phyloP scores from a whole-genome alignment of 768 basidiomycete genomes.

The Phaffia australis region DNA sequence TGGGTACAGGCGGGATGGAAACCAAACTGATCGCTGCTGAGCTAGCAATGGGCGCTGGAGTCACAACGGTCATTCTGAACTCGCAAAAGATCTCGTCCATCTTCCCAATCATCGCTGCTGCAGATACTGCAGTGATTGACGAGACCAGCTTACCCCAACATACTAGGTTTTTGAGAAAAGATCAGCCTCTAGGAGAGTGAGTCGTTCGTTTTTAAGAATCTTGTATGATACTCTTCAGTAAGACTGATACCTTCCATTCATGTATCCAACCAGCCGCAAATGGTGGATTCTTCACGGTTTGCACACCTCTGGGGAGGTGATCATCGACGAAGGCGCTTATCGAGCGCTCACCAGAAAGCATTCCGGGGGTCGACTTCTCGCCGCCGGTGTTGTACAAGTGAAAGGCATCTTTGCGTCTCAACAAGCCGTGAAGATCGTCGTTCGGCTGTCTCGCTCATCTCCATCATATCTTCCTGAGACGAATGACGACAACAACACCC shows the following conservation, averaged over 20 bases:
- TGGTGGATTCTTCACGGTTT: slow-evolving; percentile 97
- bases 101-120: slow-evolving; percentile 58
- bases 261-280: slow-evolving; percentile 64
- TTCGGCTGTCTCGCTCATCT: slow-evolving; percentile 41
- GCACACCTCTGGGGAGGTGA: slow-evolving; percentile 71
- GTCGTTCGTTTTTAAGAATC: slow-evolving; percentile 11
- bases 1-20: slow-evolving; percentile 98
- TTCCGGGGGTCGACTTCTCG: slow-evolving; percentile 80
- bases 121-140: slow-evolving; percentile 20
- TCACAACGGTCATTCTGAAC: slow-evolving; percentile 78
- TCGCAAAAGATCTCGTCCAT: slow-evolving; percentile 68
- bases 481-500: slow-evolving; percentile 15
- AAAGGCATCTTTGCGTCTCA: slow-evolving; percentile 84
- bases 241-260: neutral
- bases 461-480: slow-evolving; percentile 9
- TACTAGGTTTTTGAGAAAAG: slow-evolving; percentile 59
- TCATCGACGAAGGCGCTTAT: slow-evolving; percentile 54
- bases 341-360: slow-evolving; percentile 64
- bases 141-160: slow-evolving; percentile 53
- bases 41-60: slow-evolving; percentile 88
- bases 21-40: slow-evolving; percentile 98
- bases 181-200: slow-evolving; percentile 36
- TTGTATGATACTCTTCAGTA: no score
- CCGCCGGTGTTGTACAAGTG: slow-evolving; percentile 78
- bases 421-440: slow-evolving; percentile 77